Conservation (phyloP, 1,284 basidiomycete species). For the Schizophyllum amplum region DNA sequence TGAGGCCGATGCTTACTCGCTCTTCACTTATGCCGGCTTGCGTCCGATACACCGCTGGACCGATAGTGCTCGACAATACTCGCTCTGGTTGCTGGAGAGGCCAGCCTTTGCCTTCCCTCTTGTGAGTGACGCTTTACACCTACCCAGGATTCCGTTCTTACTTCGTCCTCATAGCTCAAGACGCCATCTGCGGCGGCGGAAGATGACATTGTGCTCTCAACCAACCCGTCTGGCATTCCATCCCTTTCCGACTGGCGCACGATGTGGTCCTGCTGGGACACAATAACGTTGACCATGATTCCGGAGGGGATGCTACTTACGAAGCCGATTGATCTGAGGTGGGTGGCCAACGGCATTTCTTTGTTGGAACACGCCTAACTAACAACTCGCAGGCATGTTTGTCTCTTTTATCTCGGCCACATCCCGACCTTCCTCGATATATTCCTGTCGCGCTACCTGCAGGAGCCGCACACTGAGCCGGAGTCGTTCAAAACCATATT, state of each 20-base stretch:
- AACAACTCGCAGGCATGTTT: conserved; percentile 8
- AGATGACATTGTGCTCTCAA: conserved; percentile 19
- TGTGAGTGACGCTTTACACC: conserved; percentile 12
- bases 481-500: conserved; percentile 82
- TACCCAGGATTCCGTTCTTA: background rate
- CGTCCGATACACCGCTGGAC: conserved; percentile 85
- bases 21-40: conserved; percentile 78
- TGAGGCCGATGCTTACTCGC: conserved; percentile 57
- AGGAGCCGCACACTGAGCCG: conserved; percentile 78
- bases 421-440: conserved; percentile 91
- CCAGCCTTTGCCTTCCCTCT: conserved; percentile 73
- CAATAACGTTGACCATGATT: conserved; percentile 84
- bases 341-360: background rate
- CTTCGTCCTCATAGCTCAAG: background rate
- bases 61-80: conserved; percentile 68
- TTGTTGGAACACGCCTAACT: background rate
- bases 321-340: conserved; percentile 83
- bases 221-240: conserved; percentile 61
- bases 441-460: conserved; percentile 71
- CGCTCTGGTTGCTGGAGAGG: conserved; percentile 89
- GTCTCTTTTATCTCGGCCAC: conserved; percentile 75
- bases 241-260: conserved; percentile 72
- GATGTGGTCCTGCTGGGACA: conserved; percentile 90
- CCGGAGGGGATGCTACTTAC: conserved; percentile 78
- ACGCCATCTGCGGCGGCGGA: conserved; percentile 4